Conservation (phyloP, 768 basidiomycete species). For the Hemileccinum impolitum region DNA sequence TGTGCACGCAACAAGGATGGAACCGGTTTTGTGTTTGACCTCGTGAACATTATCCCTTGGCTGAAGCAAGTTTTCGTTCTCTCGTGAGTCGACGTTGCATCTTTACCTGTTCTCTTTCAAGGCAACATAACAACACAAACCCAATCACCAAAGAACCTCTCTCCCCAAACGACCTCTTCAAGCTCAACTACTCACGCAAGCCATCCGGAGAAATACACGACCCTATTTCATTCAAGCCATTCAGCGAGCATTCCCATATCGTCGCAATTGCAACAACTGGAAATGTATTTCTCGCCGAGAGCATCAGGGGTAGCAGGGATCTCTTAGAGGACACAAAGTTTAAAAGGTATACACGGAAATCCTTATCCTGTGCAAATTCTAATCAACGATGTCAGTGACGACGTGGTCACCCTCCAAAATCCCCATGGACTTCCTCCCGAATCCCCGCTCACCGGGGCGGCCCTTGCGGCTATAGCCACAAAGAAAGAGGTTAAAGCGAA, state of each 20-base stretch:
- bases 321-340: slow-evolving; percentile 83
- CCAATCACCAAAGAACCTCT: slow-evolving; percentile 74
- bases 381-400: slow-evolving; percentile 47
- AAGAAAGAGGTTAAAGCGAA: slow-evolving; percentile 34
- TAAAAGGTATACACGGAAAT: slow-evolving; percentile 57
- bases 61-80: slow-evolving; percentile 60
- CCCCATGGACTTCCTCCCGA: slow-evolving; percentile 72
- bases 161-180: slow-evolving; percentile 69
- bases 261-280: slow-evolving; percentile 87
- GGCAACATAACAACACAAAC: slow-evolving; percentile 78
- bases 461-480: slow-evolving; percentile 28
- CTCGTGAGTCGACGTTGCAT: slow-evolving; percentile 3
- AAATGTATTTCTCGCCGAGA: slow-evolving; percentile 92
- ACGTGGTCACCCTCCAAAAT: slow-evolving; percentile 93
- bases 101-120: slow-evolving; percentile 30
- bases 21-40: slow-evolving; percentile 79
- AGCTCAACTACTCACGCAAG: slow-evolving; percentile 81
- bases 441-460: slow-evolving; percentile 39
- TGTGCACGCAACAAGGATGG: slow-evolving; percentile 81
- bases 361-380: background rate
- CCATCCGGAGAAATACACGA: slow-evolving; percentile 87
- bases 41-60: slow-evolving; percentile 93
- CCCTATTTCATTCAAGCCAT: slow-evolving; percentile 96
- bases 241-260: slow-evolving; percentile 94
- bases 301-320: slow-evolving; percentile 81